Evolutionary conservation across 1,139 yeast genomes (phyloP).

Genomic region (Hemisphaericaspora subhashii): DNA sequence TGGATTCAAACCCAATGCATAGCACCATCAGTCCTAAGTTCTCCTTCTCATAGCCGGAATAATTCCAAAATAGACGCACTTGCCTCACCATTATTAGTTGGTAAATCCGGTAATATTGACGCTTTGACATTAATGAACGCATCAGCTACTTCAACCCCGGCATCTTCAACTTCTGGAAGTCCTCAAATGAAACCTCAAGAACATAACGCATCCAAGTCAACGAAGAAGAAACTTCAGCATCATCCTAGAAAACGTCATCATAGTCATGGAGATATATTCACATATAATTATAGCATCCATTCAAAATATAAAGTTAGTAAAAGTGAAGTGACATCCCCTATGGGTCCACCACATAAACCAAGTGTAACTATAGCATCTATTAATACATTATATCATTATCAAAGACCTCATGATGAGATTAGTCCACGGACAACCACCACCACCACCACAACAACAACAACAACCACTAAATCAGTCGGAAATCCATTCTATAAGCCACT

Average conservation of each 20-base stretch:
- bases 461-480: slow-evolving; percentile 10
- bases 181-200: not conserved
- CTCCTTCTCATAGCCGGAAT: slow-evolving; percentile 10
- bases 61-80: slow-evolving; percentile 15
- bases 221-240: slow-evolving; percentile 2
- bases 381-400: slow-evolving; percentile 11
- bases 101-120: slow-evolving; percentile 5
- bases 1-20: slow-evolving; percentile 10
- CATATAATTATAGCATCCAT: slow-evolving; percentile 11
- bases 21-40: slow-evolving; percentile 6
- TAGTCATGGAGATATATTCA: slow-evolving; percentile 12
- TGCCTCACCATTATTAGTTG: slow-evolving; percentile 21
- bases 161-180: not conserved
- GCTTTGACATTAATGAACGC: not conserved
- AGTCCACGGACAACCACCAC: slow-evolving; percentile 6
- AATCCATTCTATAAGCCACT: slow-evolving; percentile 17
- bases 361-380: slow-evolving; percentile 28
- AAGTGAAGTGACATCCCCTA: slow-evolving; percentile 11
- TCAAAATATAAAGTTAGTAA: slow-evolving; percentile 9
- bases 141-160: not conserved
- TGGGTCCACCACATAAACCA: slow-evolving; percentile 23
- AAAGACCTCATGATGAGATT: slow-evolving; percentile 11
- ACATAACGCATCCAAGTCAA: not conserved
- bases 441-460: not conserved
- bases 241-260: slow-evolving; percentile 2